Conservation (phyloP, 129 eudicot genomes). For the Kitagawia praeruptora region DNA sequence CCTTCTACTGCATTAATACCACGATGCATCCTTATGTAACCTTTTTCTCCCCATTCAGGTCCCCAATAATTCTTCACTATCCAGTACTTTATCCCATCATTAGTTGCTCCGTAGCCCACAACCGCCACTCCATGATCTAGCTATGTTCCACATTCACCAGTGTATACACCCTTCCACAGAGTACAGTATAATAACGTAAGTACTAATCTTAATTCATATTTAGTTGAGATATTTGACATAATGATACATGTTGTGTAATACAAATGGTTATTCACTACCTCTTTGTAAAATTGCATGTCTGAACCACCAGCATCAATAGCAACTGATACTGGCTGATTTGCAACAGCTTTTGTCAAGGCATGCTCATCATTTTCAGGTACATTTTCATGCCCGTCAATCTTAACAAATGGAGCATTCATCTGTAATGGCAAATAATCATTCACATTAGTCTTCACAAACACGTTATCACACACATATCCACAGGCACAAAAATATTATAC, state of each 20-base stretch:
- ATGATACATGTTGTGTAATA: neutral
- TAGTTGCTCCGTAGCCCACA: constrained; percentile 11
- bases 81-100: constrained; percentile 11
- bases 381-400: constrained; percentile 13
- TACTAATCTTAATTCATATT: neutral
- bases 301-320: constrained; percentile 11
- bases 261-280: neutral
- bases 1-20: constrained; percentile 3
- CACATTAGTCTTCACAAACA: neutral
- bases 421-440: neutral
- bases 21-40: constrained; percentile 8
- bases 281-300: constrained; percentile 12
- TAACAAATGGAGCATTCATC: constrained; percentile 15
- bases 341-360: constrained; percentile 9
- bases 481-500: neutral
- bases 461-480: neutral
- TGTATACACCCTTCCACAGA: constrained; percentile 2
- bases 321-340: constrained; percentile 1
- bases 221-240: neutral
- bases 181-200: neutral
- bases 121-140: constrained; percentile 11
- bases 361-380: constrained; percentile 11
- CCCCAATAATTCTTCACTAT: constrained; percentile 13
- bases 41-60: constrained; percentile 5
- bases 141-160: constrained; percentile 8